Percentiles rank a stretch among this genome's conserved stretches.
Evolutionary conservation across 176 grass and related monocot species (phyloP).

Genomic region (Rhynchospora pubera): DNA sequence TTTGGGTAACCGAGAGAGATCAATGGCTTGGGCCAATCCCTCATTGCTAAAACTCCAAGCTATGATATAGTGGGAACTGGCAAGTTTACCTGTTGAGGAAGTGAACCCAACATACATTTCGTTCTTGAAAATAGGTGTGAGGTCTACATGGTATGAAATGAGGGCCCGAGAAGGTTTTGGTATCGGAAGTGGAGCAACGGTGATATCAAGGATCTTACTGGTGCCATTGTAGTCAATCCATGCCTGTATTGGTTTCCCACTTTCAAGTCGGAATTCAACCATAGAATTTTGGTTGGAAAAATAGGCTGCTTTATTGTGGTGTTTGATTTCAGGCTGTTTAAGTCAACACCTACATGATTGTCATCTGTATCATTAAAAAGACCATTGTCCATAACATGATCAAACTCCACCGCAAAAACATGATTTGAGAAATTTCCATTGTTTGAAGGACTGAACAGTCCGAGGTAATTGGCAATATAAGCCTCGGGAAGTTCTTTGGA

Average conservation of each 20-base stretch:
- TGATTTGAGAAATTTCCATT: constrained; percentile 33
- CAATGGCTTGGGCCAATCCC: constrained; percentile 20
- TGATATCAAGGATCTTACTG: constrained; percentile 25
- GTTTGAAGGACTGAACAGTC: background rate
- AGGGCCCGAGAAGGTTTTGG: constrained; percentile 23
- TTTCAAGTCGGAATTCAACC: constrained; percentile 4
- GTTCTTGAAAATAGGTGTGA: constrained; percentile 21
- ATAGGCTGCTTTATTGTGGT: constrained; percentile 14
- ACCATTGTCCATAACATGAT: background rate
- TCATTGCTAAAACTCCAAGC: constrained; percentile 38
- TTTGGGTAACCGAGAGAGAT: constrained; percentile 16
- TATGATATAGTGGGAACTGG: constrained; percentile 37
- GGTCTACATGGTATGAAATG: constrained; percentile 20
- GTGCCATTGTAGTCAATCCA: constrained; percentile 35
- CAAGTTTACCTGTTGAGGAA: constrained; percentile 16
- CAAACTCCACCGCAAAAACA: constrained; percentile 37
- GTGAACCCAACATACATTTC: constrained; percentile 42
- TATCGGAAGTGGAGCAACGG: constrained; percentile 23
- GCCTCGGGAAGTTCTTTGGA: constrained; percentile 18
- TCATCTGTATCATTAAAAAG: background rate
- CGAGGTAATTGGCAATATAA: background rate
- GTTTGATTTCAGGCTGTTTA: constrained; percentile 36
- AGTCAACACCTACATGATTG: constrained; percentile 36
- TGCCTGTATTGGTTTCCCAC: constrained; percentile 33
- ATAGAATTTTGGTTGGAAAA: constrained; percentile 9